These are phyloP conservation scores for Neurospora terricola DNA, from an alignment of 495 filamentous ascomycete genomes.

Conservation along the genomic window DNA sequence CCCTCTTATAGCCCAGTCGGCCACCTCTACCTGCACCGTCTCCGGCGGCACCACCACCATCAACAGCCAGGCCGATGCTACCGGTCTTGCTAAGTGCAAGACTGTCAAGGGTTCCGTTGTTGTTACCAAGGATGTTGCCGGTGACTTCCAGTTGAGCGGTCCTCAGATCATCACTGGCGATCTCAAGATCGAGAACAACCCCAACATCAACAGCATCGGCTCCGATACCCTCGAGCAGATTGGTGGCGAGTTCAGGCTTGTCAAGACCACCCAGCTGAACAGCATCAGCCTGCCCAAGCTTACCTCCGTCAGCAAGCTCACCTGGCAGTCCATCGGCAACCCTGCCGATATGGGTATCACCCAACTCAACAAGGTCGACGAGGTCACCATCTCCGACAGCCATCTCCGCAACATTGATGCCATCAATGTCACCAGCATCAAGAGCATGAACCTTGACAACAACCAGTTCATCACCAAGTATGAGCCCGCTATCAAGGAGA, in stretches of 20 bases:
- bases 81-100: constrained; percentile 52
- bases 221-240: constrained; percentile 38
- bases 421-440: constrained; percentile 59
- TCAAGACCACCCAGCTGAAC: constrained; percentile 54
- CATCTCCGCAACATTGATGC: constrained; percentile 61
- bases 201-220: constrained; percentile 34
- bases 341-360: constrained; percentile 41
- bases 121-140: constrained; percentile 44
- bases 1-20: constrained; percentile 33
- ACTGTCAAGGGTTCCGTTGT: constrained; percentile 62
- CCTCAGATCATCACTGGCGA: constrained; percentile 57
- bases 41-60: constrained; percentile 41
- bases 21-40: constrained; percentile 30
- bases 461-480: constrained; percentile 61
- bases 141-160: constrained; percentile 43
- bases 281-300: constrained; percentile 55
- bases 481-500: constrained; percentile 59
- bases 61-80: constrained; percentile 61
- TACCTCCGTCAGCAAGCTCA: constrained; percentile 49
- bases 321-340: constrained; percentile 60
- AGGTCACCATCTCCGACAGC: constrained; percentile 73
- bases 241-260: constrained; percentile 55
- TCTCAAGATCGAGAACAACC: constrained; percentile 50
- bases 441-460: constrained; percentile 67
- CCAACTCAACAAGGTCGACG: constrained; percentile 50